These are phyloP conservation scores for Rhododendron griersonianum DNA, from an alignment of 148 eudicot genomes.

Conservation along the genomic window DNA sequence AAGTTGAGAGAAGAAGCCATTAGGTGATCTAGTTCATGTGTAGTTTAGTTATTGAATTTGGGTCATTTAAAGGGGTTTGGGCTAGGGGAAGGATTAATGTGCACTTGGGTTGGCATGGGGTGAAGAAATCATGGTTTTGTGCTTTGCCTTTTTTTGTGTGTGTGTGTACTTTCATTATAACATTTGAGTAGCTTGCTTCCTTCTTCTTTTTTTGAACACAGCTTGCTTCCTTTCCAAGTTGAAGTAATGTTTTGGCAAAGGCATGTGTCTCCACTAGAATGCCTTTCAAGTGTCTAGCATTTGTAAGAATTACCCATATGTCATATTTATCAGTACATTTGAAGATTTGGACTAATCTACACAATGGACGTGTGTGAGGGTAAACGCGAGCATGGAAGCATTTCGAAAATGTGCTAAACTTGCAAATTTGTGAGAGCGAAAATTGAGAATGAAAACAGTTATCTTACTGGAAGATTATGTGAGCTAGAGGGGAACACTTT, in stretches of 20 bases:
- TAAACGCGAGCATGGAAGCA: not conserved
- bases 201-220: no score
- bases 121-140: not conserved
- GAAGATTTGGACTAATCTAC: not conserved
- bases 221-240: not conserved
- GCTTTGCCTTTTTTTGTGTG: not conserved
- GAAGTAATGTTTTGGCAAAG: not conserved
- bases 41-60: not conserved
- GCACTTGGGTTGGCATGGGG: not conserved
- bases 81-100: not conserved
- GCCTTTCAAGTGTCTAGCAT: not conserved
- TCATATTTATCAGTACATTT: not conserved
- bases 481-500: no score
- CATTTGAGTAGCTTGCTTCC: not conserved
- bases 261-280: not conserved
- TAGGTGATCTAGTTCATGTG: not conserved
- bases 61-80: not conserved
- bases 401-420: not conserved
- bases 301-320: not conserved
- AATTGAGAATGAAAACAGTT: no score
- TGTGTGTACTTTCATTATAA: not conserved
- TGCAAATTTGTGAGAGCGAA: no score
- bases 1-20: conserved; percentile 7
- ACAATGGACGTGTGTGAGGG: not conserved
- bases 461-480: not conserved